phyloP scores from a whole-genome alignment of 140 eudicot genomes.

The Bidens hawaiensis region DNA sequence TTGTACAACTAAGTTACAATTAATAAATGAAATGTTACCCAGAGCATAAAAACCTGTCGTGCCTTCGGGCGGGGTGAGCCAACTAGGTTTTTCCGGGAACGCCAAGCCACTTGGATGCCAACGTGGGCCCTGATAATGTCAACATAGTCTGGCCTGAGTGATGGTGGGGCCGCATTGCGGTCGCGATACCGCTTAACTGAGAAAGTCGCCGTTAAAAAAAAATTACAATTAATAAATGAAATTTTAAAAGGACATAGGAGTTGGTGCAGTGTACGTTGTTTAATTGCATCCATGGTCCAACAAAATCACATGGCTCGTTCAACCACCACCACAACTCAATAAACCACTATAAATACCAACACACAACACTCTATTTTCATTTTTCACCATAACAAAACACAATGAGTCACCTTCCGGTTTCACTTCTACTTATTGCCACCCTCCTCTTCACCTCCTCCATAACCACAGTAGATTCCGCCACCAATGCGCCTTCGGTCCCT shows the following conservation, averaged over 20 bases:
- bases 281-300: conserved; percentile 13
- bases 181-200: too few species aligned
- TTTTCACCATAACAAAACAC: background rate
- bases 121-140: too few species aligned
- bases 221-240: background rate
- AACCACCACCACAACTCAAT: background rate
- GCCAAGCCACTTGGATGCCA: too few species aligned
- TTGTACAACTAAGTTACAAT: too few species aligned
- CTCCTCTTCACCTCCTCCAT: conserved; percentile 5
- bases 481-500: background rate
- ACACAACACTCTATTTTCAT: background rate
- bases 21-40: too few species aligned
- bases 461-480: background rate
- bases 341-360: conserved; percentile 10
- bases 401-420: conserved; percentile 3
- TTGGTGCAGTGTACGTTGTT: conserved; percentile 4
- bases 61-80: too few species aligned
- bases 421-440: conserved; percentile 8
- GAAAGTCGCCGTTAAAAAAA: too few species aligned
- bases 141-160: too few species aligned
- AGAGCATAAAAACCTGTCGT: too few species aligned
- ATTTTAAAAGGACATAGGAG: background rate
- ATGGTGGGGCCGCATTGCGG: too few species aligned
- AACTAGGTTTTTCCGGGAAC: too few species aligned
- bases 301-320: background rate